Evolutionary conservation across 352 stramenopile genomes (phyloP), one percentile per base, ranked within the genome.

Genomic region (Phytopythium chamaehyphon): DNA sequence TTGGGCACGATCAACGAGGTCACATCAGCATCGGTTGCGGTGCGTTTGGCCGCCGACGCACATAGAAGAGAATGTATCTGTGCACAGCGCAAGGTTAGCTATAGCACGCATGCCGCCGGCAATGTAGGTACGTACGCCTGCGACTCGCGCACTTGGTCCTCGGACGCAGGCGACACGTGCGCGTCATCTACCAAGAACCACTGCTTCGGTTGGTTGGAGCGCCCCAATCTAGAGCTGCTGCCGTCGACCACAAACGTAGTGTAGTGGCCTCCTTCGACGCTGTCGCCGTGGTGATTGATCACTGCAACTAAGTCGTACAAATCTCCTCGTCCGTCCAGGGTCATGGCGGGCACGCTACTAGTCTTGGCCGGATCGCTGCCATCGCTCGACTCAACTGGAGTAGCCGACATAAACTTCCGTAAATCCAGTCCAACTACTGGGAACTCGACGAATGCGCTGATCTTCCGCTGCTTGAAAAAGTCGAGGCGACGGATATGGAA

Each of bases 401-500:
- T 76, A 53, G 35, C 53, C 40, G 45, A 44, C 10, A 52, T 70
- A 56, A 61, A 79, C 38, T 59, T 66, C 23, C 59, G 73, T 40
- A 86, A 70, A 35, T 73, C 64, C 22, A 73, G 52, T 0, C 71
- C 51, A 6, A 55, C 56, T 11, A 86, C 59, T 1, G 79, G 79
- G 39, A 90, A 90, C 24, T 61, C 37, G 6, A 90, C 76, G 18
- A 61, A 64, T n/a, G 71, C 54, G 23, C 51, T 44, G 26, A 81
- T 50, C 54, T 90, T 90, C 40, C 69, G 69, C 48, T 87, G 74
- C 15, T 70, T 70, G 51, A 76, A 73, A 33, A 85, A 88, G 48
- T 89, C 81, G 37, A 91, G 61, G 31, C 83, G 83, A 31, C 86
- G 81, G 26, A 93, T 73, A 42, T 93, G 83, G 23, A 93, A 57